Evolutionary conservation across 2,329 filamentous ascomycete genomes (phyloP), one percentile per base, ranked within the genome.

Genomic region (Paracoccidioides brasiliensis): DNA sequence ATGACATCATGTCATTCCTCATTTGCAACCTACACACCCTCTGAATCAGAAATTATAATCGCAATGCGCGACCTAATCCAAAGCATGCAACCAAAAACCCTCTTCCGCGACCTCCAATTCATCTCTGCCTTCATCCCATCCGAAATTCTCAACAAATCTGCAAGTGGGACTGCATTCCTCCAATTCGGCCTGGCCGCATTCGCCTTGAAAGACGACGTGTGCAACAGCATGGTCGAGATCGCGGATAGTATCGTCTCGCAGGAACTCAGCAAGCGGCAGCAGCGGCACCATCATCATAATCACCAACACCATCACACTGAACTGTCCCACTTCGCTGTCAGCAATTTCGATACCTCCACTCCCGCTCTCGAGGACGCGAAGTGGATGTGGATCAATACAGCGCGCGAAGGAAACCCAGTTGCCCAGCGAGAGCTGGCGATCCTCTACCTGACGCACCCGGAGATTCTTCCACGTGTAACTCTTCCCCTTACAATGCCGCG

Each of bases 391-490:
- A 86, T 88, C 59, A 93, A 96, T 66, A 91, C 90, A 1, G 93
- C 93, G 14, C 93, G 90, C 68, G 93, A 98, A 71, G 90, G 91
- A 42, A 83, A 90, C 58, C 80, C 90, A 0, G 86, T 88, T 10
- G 90, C 91, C 4, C 90, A 97, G 73, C 84, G 93, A 52, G 93
- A 98, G 72, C 79, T 98, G 14, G 93, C 88, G 1, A 86, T 95
- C 59, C 86, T 97, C 64, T 97, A 96, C 68, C 80, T 98, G 42
- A 93, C 89, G 0, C 86, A 95, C 62, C 90, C 93, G 0, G 89
- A 95, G 67, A 80, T 93, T 14, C 82, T 96, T 12, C 78, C 80
- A 10, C 81, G 88, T 30, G 86, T 89, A 7, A 89, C 90, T 0
- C 76, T 94, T 44, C 93, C 93, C 1, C 78, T 97, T 53, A 88